These are phyloP conservation scores for Hydrangea macrophylla DNA, from an alignment of 148 eudicot species.

Conservation along the genomic window DNA sequence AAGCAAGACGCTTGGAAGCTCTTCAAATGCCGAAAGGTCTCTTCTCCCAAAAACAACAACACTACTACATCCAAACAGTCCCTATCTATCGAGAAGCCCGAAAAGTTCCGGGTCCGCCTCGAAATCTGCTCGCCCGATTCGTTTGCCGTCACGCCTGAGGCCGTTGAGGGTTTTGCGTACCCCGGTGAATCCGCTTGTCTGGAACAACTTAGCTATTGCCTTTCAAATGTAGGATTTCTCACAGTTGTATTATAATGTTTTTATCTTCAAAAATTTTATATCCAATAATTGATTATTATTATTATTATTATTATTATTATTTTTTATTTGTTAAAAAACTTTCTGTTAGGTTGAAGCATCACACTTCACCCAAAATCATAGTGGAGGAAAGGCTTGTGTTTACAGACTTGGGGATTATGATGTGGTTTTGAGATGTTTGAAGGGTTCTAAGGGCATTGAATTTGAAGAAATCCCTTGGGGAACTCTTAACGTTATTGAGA, in stretches of 20 bases:
- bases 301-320: neutral
- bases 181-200: constrained; percentile 67
- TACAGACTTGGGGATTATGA: constrained; percentile 75
- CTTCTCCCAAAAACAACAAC: constrained; percentile 3
- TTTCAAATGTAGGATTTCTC: constrained; percentile 50
- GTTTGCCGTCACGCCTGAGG: constrained; percentile 51
- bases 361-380: constrained; percentile 80
- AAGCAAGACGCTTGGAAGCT: constrained; percentile 33
- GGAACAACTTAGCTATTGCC: constrained; percentile 37
- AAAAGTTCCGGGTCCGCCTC: constrained; percentile 55
- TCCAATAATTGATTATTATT: neutral
- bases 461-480: constrained; percentile 91
- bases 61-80: constrained; percentile 14
- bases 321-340: constrained; percentile 4
- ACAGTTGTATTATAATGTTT: too few species aligned
- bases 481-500: constrained; percentile 72
- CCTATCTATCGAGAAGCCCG: constrained; percentile 23
- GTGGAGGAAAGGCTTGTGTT: constrained; percentile 75
- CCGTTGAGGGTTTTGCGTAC: constrained; percentile 42
- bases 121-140: constrained; percentile 88
- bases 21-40: constrained; percentile 66
- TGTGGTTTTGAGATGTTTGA: constrained; percentile 64
- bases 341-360: constrained; percentile 50
- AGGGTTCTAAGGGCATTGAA: constrained; percentile 56
- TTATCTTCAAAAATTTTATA: too few species aligned